A percentile compares a stretch with the other conserved stretches of the same genome.
phyloP scores from a whole-genome alignment of 2,329 filamentous ascomycete species.

The Simplicillium aogashimaense region DNA sequence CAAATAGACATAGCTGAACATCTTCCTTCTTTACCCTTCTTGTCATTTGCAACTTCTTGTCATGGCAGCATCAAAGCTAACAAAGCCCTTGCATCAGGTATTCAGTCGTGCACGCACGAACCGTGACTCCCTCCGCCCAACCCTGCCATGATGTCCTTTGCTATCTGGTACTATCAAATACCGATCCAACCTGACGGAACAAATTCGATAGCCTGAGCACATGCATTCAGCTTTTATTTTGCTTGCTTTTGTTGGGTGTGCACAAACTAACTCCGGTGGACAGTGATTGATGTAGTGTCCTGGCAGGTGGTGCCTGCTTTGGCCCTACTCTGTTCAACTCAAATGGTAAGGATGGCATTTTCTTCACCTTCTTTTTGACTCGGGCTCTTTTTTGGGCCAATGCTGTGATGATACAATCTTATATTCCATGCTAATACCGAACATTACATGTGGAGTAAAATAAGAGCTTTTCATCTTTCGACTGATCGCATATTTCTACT shows the following conservation, averaged over 20 bases:
- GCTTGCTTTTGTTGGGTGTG: not conserved
- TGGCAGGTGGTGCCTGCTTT: too few relatives aligned
- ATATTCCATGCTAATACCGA: slow-evolving; percentile 75
- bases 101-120: too few relatives aligned
- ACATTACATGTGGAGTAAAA: slow-evolving; percentile 53
- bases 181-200: slow-evolving; percentile 30
- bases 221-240: slow-evolving; percentile 5
- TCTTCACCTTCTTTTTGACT: slow-evolving; percentile 11
- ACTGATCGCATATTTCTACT: slow-evolving; percentile 42
- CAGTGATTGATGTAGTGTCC: not conserved
- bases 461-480: slow-evolving; percentile 80
- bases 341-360: slow-evolving; percentile 17
- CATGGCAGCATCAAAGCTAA: slow-evolving; percentile 3
- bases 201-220: slow-evolving; percentile 20
- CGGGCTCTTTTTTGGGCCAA: slow-evolving; percentile 2
- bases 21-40: slow-evolving; percentile 1
- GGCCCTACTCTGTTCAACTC: too few relatives aligned
- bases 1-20: slow-evolving; percentile 44
- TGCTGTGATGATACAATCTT: slow-evolving; percentile 55
- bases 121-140: not conserved
- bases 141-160: slow-evolving; percentile 23
- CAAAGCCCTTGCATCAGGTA: too few relatives aligned
- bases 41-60: not conserved
- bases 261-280: not conserved
- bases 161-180: slow-evolving; percentile 36